Evolutionary conservation across 2,329 filamentous ascomycete genomes (phyloP).

Genomic region (Ophiostoma perfectum): DNA sequence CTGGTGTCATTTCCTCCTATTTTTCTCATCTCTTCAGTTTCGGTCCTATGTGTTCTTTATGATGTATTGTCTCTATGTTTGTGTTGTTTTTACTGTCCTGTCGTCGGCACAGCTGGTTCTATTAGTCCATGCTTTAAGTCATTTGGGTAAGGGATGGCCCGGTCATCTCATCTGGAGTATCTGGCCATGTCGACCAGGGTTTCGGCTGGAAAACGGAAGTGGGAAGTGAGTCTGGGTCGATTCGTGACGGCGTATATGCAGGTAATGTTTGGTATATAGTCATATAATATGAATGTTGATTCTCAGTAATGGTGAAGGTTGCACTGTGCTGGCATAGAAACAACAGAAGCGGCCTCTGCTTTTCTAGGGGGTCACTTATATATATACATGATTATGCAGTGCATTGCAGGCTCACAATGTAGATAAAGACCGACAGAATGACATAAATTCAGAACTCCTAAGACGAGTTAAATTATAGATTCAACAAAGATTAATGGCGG

Average conservation of each 20-base stretch:
- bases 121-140: not conserved
- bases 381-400: not conserved
- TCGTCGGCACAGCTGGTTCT: not conserved
- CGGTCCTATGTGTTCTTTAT: too few species aligned
- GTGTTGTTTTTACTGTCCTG: not conserved
- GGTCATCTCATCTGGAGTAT: not conserved
- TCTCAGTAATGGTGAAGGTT: not conserved
- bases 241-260: not conserved
- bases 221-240: not conserved
- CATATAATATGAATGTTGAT: not conserved
- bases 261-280: slow-evolving; percentile 4
- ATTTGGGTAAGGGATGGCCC: not conserved
- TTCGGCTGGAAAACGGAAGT: not conserved
- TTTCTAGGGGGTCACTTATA: not conserved
- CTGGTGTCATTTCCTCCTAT: too few species aligned
- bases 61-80: slow-evolving; percentile 6
- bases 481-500: too few species aligned
- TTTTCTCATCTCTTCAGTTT: too few species aligned
- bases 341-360: not conserved
- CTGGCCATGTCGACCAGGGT: not conserved
- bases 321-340: not conserved
- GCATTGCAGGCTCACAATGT: not conserved
- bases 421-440: not conserved
- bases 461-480: too few species aligned
- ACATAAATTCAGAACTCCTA: too few species aligned